phyloP scores from a whole-genome alignment of 345 rosid species.

The Carallia pectinifolia region DNA sequence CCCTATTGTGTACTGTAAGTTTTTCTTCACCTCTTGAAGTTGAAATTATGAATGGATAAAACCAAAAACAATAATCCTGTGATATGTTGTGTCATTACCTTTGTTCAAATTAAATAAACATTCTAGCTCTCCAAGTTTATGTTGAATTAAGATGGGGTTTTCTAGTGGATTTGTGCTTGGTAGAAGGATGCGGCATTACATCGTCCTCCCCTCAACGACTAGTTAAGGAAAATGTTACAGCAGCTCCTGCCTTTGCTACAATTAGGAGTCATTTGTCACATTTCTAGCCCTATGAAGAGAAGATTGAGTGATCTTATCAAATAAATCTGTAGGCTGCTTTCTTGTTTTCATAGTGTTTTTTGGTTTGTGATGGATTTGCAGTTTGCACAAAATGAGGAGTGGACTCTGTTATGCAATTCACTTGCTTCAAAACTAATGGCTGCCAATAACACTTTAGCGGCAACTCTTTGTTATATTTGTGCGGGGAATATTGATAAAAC shows the following conservation, averaged over 20 bases:
- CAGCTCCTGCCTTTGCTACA: not conserved
- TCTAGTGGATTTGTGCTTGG: too few species aligned
- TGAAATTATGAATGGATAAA: not conserved
- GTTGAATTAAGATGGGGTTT: too few species aligned
- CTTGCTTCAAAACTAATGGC: constrained; percentile 84
- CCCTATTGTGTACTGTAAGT: constrained; percentile 90
- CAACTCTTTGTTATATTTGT: constrained; percentile 93
- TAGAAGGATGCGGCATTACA: too few species aligned
- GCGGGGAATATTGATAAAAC: constrained; percentile 98
- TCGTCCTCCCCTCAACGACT: too few species aligned
- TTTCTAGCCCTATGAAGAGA: not conserved
- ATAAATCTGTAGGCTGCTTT: not conserved
- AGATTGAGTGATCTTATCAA: not conserved
- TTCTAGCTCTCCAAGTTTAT: too few species aligned
- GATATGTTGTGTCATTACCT: too few species aligned
- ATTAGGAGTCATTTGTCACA: not conserved
- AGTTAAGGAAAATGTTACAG: too few species aligned
- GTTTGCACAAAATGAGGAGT: constrained; percentile 92
- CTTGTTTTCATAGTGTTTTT: not conserved
- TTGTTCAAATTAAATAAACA: too few species aligned
- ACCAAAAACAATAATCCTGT: not conserved
- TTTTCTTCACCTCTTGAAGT: constrained; percentile 7
- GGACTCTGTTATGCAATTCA: constrained; percentile 74
- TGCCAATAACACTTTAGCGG: constrained; percentile 77
- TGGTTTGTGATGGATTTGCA: constrained; percentile 38